Evolutionary conservation across 139 green algal genomes (phyloP).

Genomic region (Closterium sp.): DNA sequence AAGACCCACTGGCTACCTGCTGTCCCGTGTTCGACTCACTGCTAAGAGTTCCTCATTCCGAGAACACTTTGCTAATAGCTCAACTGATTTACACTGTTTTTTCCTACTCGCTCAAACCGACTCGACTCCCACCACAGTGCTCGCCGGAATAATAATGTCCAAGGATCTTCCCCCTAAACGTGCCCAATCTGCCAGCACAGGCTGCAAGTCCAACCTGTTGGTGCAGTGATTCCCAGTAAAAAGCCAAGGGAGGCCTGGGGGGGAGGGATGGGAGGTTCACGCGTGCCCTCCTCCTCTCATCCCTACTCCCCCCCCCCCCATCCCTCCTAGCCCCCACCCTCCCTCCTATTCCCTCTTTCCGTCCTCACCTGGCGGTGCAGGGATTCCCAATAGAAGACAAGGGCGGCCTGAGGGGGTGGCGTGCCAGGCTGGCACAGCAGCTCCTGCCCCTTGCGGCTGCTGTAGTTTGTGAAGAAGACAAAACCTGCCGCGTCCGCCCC

Average conservation of each 20-base stretch:
- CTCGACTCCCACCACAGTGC: too few species aligned
- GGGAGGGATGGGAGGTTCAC: too few species aligned
- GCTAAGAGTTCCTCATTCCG: too few species aligned
- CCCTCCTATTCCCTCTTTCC: not conserved
- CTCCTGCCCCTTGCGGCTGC: constrained; percentile 65
- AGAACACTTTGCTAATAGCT: too few species aligned
- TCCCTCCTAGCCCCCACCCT: not conserved
- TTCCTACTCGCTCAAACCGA: too few species aligned
- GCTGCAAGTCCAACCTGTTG: constrained; percentile 58
- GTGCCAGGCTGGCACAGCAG: constrained; percentile 43
- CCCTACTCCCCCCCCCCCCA: too few species aligned
- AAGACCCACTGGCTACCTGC: too few species aligned
- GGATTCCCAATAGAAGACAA: constrained; percentile 81
- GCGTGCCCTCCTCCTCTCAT: constrained; percentile 62
- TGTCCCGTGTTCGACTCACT: too few species aligned
- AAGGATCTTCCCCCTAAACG: too few species aligned
- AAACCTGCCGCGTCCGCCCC: constrained; percentile 76
- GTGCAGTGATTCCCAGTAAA: constrained; percentile 82
- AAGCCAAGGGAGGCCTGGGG: constrained; percentile 65
- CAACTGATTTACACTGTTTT: too few species aligned
- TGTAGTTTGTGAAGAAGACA: constrained; percentile 85
- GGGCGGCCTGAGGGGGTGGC: constrained; percentile 51
- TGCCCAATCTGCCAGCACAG: too few species aligned
- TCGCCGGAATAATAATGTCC: too few species aligned
- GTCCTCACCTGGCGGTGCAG: constrained; percentile 64